Conservation (phyloP, 257 asterid species). For the Buddleja alternifolia region DNA sequence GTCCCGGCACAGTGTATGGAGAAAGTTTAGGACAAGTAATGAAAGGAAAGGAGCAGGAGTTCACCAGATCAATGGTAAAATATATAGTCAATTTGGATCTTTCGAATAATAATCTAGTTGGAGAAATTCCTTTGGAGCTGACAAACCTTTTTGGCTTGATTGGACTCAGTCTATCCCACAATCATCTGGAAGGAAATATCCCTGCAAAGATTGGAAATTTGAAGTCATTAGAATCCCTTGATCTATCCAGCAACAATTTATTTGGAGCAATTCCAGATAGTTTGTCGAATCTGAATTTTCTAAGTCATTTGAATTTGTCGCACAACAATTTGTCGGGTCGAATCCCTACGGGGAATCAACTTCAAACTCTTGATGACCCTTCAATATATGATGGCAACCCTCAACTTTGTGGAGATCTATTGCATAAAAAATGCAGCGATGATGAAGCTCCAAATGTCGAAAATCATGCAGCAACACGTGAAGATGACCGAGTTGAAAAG, state of each 20-base stretch:
- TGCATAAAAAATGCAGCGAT: background rate
- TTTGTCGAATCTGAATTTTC: conserved; percentile 14
- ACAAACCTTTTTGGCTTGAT: background rate
- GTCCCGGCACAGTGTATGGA: too few species aligned
- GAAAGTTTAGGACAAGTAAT: background rate
- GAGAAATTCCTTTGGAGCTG: conserved; percentile 15
- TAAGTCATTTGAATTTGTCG: conserved; percentile 27
- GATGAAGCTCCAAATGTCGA: background rate
- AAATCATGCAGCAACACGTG: background rate
- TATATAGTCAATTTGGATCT: conserved; percentile 1
- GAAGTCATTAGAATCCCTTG: conserved; percentile 32
- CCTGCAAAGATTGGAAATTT: conserved; percentile 28
- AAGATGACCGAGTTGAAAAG: background rate
- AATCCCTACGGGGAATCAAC: conserved; percentile 32
- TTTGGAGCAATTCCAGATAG: conserved; percentile 27
- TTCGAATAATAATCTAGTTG: conserved; percentile 10
- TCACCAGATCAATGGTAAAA: background rate
- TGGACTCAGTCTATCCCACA: conserved; percentile 17
- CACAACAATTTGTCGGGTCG: conserved; percentile 33
- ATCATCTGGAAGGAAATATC: conserved; percentile 16
- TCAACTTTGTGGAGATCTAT: conserved; percentile 9
- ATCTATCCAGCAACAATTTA: conserved; percentile 31
- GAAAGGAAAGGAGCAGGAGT: background rate
- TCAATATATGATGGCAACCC: background rate
- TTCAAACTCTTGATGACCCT: conserved; percentile 18